Conservation (phyloP, 106 monocot genomes). For the Vanilla planifolia region DNA sequence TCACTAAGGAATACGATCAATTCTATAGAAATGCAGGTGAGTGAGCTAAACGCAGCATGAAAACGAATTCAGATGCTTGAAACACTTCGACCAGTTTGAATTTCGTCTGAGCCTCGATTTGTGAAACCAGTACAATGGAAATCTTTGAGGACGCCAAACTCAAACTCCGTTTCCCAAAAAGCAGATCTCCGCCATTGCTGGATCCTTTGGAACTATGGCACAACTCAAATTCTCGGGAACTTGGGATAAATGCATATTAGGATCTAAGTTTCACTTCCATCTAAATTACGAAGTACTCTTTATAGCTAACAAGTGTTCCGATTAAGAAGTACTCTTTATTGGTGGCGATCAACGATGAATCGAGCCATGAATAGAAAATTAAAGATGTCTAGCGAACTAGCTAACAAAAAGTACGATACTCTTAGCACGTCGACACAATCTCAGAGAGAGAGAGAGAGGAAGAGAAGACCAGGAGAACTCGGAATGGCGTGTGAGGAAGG, state of each 20-base stretch:
- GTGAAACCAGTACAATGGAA: too few relatives aligned
- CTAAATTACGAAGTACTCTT: background rate
- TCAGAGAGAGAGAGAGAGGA: conserved; percentile 11
- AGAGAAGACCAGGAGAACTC: conserved; percentile 31
- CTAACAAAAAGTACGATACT: background rate
- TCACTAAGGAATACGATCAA: too few relatives aligned
- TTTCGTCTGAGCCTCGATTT: background rate
- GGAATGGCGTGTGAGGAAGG: conserved; percentile 29
- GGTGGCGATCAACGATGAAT: background rate
- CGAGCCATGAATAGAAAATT: background rate
- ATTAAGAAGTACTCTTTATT: background rate
- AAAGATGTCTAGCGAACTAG: background rate
- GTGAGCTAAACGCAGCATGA: background rate
- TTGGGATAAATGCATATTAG: background rate
- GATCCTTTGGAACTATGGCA: background rate
- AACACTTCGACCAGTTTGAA: background rate
- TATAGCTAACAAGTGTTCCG: background rate
- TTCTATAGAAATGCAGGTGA: background rate
- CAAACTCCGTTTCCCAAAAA: too few relatives aligned
- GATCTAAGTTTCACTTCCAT: background rate
- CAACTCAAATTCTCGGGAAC: background rate
- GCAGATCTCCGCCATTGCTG: background rate
- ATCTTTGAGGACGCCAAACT: too few relatives aligned
- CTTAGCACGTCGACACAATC: background rate
- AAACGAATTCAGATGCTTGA: background rate